phyloP scores from a whole-genome alignment of 805 yeast genomes.

The Scheffersomyces coipomensis region DNA sequence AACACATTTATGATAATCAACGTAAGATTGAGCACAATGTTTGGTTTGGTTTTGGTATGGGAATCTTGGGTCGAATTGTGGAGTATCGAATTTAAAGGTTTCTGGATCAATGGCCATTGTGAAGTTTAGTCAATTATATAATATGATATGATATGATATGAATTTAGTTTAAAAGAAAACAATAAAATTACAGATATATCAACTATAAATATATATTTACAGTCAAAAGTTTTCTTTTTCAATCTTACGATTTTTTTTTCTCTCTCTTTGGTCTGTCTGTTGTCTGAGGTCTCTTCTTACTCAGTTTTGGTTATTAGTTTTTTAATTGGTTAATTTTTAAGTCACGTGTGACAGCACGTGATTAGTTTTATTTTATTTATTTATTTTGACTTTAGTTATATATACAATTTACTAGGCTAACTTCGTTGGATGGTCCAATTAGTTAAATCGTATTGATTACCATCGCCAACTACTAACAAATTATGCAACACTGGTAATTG shows the following conservation, averaged over 20 bases:
- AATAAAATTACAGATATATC: no score
- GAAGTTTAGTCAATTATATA: neutral
- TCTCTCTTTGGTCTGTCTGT: no score
- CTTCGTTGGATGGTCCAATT: constrained; percentile 9
- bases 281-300: no score
- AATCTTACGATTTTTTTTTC: neutral
- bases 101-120: constrained; percentile 38
- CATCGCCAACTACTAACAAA: constrained; percentile 4
- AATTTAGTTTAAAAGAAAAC: no score
- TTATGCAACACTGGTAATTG: constrained; percentile 10
- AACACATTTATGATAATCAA: constrained; percentile 97
- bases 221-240: neutral
- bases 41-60: constrained; percentile 97
- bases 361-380: neutral
- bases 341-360: neutral
- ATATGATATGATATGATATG: no score
- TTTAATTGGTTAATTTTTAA: constrained; percentile 5
- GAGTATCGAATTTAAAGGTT: constrained; percentile 41
- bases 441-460: constrained; percentile 1
- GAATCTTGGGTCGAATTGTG: constrained; percentile 83
- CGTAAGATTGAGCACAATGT: constrained; percentile 97
- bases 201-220: no score
- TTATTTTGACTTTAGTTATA: neutral
- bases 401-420: no score
- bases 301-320: no score